Evolutionary conservation across 1,284 basidiomycete species (phyloP), one percentile per base, ranked within the genome.

Genomic region (Malassezia psittaci): DNA sequence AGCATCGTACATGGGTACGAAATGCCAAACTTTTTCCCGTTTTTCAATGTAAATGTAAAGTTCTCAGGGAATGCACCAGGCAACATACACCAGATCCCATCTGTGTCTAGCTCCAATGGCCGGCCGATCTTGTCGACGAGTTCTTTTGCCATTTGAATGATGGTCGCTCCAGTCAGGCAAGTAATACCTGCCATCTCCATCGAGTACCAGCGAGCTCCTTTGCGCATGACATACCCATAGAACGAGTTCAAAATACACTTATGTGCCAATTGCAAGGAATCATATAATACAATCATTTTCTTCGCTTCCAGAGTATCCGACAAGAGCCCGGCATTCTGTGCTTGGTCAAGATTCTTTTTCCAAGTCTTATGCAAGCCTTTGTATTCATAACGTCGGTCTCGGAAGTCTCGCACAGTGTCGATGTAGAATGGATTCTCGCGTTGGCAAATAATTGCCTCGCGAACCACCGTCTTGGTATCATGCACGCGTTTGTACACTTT

Each of bases 141-240:
- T 61, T 93, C 87, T 37, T 94, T 84, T n/a, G 94, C 94, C 90
- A 98, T 93, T 76, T 99, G 94, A 67, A 99, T 99, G 78, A 99
- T 98, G 4, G 84, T 89, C 6, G 94, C 91, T n/a, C 94, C 94
- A 0, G 94, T 98, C 46, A 98, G 79, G 78, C 94, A 99, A 9
- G 94, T 99, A 67, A 99, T 96, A 18, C 94, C 94, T 0, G 94
- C 94, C 94, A 99, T 99, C 79, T 99, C 94, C 94, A 99, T 98
- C 37, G 91, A 96, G 77, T 98, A 93, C 94, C 94, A 99, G 19
- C 94, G 82, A 15, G 94, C 94, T 55, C 94, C 94, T 75, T 99
- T 99, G 37, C 93, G 85, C 94, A 98, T 99, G 76, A 99, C 94
- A 71, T 98, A 99, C 46, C 94, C 94, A 76, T 98, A 98, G 81